phyloP scores from a whole-genome alignment of 768 basidiomycete genomes.

The Coprinopsis sp. region DNA sequence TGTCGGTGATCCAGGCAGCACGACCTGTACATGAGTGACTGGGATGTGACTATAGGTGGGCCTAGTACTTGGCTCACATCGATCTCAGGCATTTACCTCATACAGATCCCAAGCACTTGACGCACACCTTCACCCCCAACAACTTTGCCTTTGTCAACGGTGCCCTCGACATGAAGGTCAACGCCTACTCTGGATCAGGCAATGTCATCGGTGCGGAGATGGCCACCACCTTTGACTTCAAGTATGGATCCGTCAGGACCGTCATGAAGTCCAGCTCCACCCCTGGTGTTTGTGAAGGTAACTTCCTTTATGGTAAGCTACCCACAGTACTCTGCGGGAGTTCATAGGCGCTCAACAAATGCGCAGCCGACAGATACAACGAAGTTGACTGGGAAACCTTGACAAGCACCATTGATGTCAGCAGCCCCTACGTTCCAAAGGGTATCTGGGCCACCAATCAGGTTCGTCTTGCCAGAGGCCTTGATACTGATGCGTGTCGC shows the following conservation, averaged over 20 bases:
- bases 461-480: conserved; percentile 10
- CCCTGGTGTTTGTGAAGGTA: conserved; percentile 32
- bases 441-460: conserved; percentile 36
- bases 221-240: conserved; percentile 22
- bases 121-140: conserved; percentile 22
- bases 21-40: conserved; percentile 27
- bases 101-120: conserved; percentile 16
- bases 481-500: background rate
- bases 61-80: too few relatives aligned
- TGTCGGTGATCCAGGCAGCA: conserved; percentile 12
- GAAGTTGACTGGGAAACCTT: conserved; percentile 33
- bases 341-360: background rate
- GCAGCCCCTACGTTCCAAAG: conserved; percentile 24
- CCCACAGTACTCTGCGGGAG: background rate
- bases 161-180: conserved; percentile 29
- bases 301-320: conserved; percentile 31
- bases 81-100: too few relatives aligned
- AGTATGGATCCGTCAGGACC: conserved; percentile 32
- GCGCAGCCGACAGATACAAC: conserved; percentile 25
- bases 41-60: too few relatives aligned
- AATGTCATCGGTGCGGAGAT: conserved; percentile 27
- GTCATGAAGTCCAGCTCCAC: conserved; percentile 29
- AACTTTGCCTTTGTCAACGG: conserved; percentile 30
- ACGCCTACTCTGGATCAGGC: conserved; percentile 25
- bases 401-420: conserved; percentile 26